Conservation (phyloP, 2,329 filamentous ascomycete genomes). For the Botrytis hyacinthi region DNA sequence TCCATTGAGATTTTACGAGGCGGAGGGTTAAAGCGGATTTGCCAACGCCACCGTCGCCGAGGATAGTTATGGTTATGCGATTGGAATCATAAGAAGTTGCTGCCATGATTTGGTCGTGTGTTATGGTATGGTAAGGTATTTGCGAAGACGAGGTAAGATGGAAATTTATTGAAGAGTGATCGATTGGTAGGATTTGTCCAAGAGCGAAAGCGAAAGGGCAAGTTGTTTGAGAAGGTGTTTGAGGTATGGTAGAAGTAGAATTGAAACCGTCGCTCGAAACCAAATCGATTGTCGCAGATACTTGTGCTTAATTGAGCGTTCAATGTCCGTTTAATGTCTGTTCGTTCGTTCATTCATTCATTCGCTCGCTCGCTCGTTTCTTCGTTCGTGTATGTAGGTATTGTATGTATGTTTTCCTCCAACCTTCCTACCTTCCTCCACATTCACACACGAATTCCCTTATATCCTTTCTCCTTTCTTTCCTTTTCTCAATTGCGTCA, state of each 20-base stretch:
- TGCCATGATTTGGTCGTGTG: neutral
- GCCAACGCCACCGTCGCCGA: slow-evolving; percentile 80
- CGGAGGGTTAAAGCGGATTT: slow-evolving; percentile 84
- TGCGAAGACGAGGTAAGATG: neutral
- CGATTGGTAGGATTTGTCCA: neutral
- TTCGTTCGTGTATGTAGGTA: neutral
- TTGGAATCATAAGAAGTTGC: slow-evolving; percentile 20
- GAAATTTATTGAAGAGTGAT: neutral
- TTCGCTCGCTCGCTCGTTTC: neutral
- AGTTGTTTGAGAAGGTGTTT: slow-evolving; percentile 6
- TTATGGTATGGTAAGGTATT: neutral
- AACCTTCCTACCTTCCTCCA: neutral
- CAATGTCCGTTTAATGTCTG: neutral
- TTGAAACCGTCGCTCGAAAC: neutral
- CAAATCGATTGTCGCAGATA: neutral
- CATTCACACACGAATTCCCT: neutral
- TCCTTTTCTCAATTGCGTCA: neutral
- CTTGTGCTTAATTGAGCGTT: neutral
- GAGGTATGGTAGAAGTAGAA: neutral
- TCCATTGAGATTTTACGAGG: slow-evolving; percentile 80
- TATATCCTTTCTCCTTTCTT: slow-evolving; percentile 1
- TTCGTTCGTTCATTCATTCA: neutral
- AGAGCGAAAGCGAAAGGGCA: neutral
- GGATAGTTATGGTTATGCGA: slow-evolving; percentile 72
- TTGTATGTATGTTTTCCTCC: neutral